Evolutionary conservation across 2,329 filamentous ascomycete species (phyloP).

Genomic region (Intubia oerlemansii): DNA sequence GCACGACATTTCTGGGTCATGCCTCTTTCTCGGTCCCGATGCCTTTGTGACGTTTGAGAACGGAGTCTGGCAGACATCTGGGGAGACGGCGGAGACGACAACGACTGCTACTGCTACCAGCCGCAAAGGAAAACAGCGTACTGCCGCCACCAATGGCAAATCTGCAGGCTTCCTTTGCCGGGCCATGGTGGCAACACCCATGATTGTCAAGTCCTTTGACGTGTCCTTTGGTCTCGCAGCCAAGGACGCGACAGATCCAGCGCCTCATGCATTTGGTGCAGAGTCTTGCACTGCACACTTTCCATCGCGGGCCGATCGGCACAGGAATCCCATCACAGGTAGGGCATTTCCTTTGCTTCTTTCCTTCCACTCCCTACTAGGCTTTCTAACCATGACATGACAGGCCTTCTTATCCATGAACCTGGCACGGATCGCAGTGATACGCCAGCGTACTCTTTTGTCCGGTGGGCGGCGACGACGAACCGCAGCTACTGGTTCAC

Average conservation of each 20-base stretch:
- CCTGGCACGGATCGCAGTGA: not conserved
- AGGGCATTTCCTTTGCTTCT: too few species aligned
- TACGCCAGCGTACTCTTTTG: slow-evolving; percentile 22
- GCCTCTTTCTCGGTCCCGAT: slow-evolving; percentile 26
- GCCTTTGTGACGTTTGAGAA: slow-evolving; percentile 36
- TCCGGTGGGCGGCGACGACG: slow-evolving; percentile 20
- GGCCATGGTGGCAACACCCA: slow-evolving; percentile 32
- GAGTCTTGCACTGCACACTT: not conserved
- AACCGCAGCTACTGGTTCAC: slow-evolving; percentile 31
- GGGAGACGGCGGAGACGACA: slow-evolving; percentile 5
- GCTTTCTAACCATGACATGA: too few species aligned
- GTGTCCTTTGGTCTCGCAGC: too few species aligned
- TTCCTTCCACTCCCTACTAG: too few species aligned
- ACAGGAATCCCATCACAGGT: slow-evolving; percentile 26
- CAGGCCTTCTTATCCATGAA: not conserved
- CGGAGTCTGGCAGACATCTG: slow-evolving; percentile 20
- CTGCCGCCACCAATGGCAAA: too few species aligned
- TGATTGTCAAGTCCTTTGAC: slow-evolving; percentile 15
- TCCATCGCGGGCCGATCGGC: slow-evolving; percentile 4
- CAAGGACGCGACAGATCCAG: too few species aligned
- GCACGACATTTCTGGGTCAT: slow-evolving; percentile 24
- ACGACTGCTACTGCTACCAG: too few species aligned
- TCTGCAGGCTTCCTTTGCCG: slow-evolving; percentile 18
- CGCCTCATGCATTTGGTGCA: not conserved
- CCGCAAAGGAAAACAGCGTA: too few species aligned